Percentiles rank a stretch among this genome's conserved stretches.
These are phyloP conservation scores for Schoenoplectus tabernaemontani DNA, from an alignment of 202 grass and related monocot genomes.

Conservation along the genomic window DNA sequence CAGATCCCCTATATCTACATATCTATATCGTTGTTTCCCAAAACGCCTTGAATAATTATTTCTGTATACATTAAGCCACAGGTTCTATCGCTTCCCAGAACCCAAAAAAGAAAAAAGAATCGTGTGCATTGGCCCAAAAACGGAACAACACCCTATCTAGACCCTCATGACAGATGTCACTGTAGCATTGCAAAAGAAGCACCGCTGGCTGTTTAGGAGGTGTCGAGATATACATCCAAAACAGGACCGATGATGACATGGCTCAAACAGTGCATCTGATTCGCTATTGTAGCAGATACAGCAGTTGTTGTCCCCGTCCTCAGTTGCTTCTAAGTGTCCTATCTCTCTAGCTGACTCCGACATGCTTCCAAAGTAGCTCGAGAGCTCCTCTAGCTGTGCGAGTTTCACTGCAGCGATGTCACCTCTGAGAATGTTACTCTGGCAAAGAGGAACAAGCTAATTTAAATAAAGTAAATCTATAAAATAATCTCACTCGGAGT, in stretches of 20 bases:
- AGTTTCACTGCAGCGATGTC: slow-evolving; percentile 47
- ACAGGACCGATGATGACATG: slow-evolving; percentile 71
- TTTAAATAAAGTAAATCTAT: not conserved
- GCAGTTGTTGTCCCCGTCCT: slow-evolving; percentile 53
- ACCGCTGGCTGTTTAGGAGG: slow-evolving; percentile 72
- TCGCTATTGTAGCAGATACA: slow-evolving; percentile 76
- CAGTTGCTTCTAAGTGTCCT: not conserved
- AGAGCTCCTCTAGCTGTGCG: slow-evolving; percentile 62
- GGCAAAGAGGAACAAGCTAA: slow-evolving; percentile 15
- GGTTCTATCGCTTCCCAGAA: not conserved
- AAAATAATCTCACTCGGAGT: not conserved
- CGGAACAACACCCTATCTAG: not conserved
- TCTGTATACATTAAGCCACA: slow-evolving; percentile 22
- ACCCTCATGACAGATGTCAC: slow-evolving; percentile 45
- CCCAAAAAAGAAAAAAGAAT: slow-evolving; percentile 30
- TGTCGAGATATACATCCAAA: slow-evolving; percentile 75
- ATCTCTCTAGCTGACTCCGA: slow-evolving; percentile 22
- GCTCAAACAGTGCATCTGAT: slow-evolving; percentile 58
- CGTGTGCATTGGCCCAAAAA: slow-evolving; percentile 15
- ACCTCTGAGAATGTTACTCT: slow-evolving; percentile 56
- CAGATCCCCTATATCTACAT: slow-evolving; percentile 25
- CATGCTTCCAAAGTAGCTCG: slow-evolving; percentile 40
- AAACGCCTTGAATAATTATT: slow-evolving; percentile 19
- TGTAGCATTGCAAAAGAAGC: slow-evolving; percentile 77
- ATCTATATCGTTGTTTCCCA: slow-evolving; percentile 27